Evolutionary conservation across 1,139 yeast species (phyloP).

Genomic region (Debaryomycetaceae sp.): DNA sequence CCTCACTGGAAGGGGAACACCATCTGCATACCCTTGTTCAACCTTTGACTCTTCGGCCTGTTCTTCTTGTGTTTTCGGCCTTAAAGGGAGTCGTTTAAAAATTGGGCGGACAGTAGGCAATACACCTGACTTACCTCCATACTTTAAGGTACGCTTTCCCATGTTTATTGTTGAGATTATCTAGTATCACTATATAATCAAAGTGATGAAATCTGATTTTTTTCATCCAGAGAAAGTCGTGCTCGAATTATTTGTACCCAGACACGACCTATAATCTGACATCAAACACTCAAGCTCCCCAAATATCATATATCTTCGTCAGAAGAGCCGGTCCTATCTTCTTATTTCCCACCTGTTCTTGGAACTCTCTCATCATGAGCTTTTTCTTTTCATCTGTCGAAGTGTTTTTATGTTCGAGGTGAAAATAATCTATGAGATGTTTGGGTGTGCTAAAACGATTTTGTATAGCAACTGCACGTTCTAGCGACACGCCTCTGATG

Average conservation of each 20-base stretch:
- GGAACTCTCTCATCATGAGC: conserved; percentile 44
- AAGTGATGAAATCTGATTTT: conserved; percentile 2
- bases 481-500: conserved; percentile 75
- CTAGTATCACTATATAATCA: neutral
- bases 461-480: conserved; percentile 80
- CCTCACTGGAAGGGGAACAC: conserved; percentile 67
- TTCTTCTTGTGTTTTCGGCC: conserved; percentile 43
- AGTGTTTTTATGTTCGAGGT: conserved; percentile 12
- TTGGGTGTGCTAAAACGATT: conserved; percentile 61
- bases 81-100: conserved; percentile 58
- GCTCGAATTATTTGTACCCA: neutral
- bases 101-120: conserved; percentile 75
- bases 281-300: conserved; percentile 39
- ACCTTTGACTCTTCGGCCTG: conserved; percentile 39
- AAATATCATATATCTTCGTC: conserved; percentile 55
- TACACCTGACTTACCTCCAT: conserved; percentile 75
- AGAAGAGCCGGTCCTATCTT: conserved; percentile 60
- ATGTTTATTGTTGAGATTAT: conserved; percentile 13
- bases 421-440: conserved; percentile 38
- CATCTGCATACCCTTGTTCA: conserved; percentile 70
- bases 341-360: conserved; percentile 55
- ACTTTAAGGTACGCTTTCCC: conserved; percentile 52
- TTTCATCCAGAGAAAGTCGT: neutral
- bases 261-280: neutral
- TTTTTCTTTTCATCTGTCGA: conserved; percentile 30